Base-by-base conservation (phyloP, 306 rosid species). In the Abrus pulchellus region DNA sequence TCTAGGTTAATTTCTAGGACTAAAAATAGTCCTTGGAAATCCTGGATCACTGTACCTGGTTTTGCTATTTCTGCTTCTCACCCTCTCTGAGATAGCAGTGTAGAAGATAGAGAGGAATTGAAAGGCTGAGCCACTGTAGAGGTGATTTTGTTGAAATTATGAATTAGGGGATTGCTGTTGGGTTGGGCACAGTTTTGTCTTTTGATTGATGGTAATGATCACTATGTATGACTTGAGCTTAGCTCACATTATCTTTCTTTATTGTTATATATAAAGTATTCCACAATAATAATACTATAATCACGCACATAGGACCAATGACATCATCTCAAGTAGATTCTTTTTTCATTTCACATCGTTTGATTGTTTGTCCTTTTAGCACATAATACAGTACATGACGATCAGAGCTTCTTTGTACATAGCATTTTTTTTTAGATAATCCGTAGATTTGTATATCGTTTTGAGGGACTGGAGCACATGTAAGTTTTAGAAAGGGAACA, bases 91-190 rank as follows among this genome's bases (percentile, higher is more conserved):
- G 69, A 55, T 83, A 70, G 72, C 40, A 77, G 55, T 55, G 84
- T 44, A 83, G 47, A 71, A 83, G 43, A 50, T 62, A 62, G 79
- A 56, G 77, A 64, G 83, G 78, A 47, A 43, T 68, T 55, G 72
- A 69, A 83, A 67, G 83, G 82, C 56, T 36, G 77, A 77, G 85
- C 81, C 62, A 61, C 48, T 57, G 84, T 68, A 85, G 79, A 84
- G 82, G 38, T 81, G 60, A 74, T 76, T 89, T 86, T 82, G 85
- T 79, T 84, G 84, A 84, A 87, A 72, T 83, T 81, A 70, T 83
- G 71, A 52, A 78, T 44, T 43, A 49, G 45, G 77, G 64, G 77
- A 80, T 82, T 73, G 79, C 64, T 71, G 85, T 80, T 78, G 78
- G 75, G 49, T 78, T 75, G 84, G 81, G 86, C 82, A 56, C 62